Evolutionary conservation across 805 yeast species (phyloP).

Genomic region (Metschnikowia shivogae): DNA sequence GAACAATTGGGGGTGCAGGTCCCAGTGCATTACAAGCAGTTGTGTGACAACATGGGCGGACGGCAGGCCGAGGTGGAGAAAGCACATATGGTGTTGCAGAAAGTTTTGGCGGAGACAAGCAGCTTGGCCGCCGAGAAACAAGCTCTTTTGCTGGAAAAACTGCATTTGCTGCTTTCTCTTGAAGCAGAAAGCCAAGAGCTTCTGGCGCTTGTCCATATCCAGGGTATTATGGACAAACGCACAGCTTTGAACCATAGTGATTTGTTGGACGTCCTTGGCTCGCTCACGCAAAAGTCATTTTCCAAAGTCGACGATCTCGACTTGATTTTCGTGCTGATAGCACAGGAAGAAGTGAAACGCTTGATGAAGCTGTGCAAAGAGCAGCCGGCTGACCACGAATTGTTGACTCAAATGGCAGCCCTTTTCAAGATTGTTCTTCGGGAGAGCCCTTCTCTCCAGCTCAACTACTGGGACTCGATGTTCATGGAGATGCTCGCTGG

Average conservation of each 20-base stretch:
- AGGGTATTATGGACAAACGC: not conserved
- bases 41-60: slow-evolving; percentile 24
- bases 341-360: slow-evolving; percentile 5
- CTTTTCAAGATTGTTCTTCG: slow-evolving; percentile 4
- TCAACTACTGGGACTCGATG: slow-evolving; percentile 14
- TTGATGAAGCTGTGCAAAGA: not conserved
- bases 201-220: not conserved
- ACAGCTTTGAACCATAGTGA: not conserved
- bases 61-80: slow-evolving; percentile 9
- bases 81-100: slow-evolving; percentile 15
- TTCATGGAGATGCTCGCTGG: slow-evolving; percentile 5
- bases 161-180: slow-evolving; percentile 2
- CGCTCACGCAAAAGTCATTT: slow-evolving; percentile 5
- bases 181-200: slow-evolving; percentile 2
- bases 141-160: slow-evolving; percentile 3
- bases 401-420: slow-evolving; percentile 9
- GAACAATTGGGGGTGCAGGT: slow-evolving; percentile 32
- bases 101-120: slow-evolving; percentile 16
- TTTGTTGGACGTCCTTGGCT: slow-evolving; percentile 5
- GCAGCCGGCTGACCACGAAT: not conserved
- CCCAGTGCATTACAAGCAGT: slow-evolving; percentile 32
- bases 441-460: not conserved
- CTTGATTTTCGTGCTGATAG: slow-evolving; percentile 7
- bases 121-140: slow-evolving; percentile 8
- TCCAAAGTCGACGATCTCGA: slow-evolving; percentile 2